These are phyloP conservation scores for Iris pallida DNA, from an alignment of 116 monocot species.

Conservation along the genomic window DNA sequence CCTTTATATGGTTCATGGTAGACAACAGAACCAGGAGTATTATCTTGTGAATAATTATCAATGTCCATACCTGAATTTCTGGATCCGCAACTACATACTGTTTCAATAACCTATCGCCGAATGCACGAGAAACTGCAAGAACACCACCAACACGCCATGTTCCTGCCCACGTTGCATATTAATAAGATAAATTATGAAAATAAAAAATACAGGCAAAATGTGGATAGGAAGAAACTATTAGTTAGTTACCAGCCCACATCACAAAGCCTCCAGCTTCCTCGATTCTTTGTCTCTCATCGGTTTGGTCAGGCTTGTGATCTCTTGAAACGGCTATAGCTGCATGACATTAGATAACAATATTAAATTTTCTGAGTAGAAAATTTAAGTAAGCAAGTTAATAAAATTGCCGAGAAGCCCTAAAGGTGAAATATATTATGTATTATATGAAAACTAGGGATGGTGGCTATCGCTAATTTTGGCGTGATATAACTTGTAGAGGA, in stretches of 20 bases:
- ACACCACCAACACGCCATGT: conserved; percentile 95
- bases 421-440: too few relatives aligned
- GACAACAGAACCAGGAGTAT: background rate
- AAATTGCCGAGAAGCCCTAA: too few relatives aligned
- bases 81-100: conserved; percentile 95
- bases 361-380: background rate
- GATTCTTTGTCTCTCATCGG: conserved; percentile 80
- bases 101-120: conserved; percentile 83
- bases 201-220: background rate
- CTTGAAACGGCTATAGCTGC: conserved; percentile 90
- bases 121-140: conserved; percentile 96
- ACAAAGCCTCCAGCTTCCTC: conserved; percentile 98
- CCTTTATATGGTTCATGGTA: too few relatives aligned
- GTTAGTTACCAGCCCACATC: conserved; percentile 94
- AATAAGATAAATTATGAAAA: background rate
- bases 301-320: conserved; percentile 95
- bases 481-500: too few relatives aligned
- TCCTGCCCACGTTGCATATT: conserved; percentile 26
- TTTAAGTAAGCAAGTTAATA: too few relatives aligned
- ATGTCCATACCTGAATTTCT: conserved; percentile 64
- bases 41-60: conserved; percentile 1
- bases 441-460: too few relatives aligned
- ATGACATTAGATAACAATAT: background rate
- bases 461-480: too few relatives aligned
- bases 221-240: background rate